A percentile compares a stretch with the other conserved stretches of the same genome.
Evolutionary conservation across 768 basidiomycete genomes (phyloP).

Genomic region (Hypholoma fasciculare): DNA sequence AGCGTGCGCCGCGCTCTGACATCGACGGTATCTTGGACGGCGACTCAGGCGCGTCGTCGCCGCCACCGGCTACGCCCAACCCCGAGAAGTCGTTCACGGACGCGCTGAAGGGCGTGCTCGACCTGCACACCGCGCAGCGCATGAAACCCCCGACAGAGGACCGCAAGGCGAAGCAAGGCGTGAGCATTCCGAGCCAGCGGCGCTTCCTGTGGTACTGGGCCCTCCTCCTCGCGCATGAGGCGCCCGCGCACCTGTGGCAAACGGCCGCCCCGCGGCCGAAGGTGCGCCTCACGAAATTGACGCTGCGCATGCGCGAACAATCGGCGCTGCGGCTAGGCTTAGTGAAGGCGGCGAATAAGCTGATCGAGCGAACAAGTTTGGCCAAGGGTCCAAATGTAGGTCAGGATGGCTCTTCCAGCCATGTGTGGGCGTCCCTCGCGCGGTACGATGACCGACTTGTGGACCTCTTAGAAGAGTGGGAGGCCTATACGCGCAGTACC

Average conservation of each 20-base stretch:
- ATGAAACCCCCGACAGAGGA: constrained; percentile 51
- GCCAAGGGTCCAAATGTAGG: constrained; percentile 18
- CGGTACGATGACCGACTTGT: constrained; percentile 77
- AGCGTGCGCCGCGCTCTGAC: constrained; percentile 6
- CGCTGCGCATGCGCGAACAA: constrained; percentile 59
- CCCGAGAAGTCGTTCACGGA: constrained; percentile 34
- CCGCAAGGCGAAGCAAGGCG: constrained; percentile 49
- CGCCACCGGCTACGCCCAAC: constrained; percentile 9
- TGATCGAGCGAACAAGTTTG: constrained; percentile 47
- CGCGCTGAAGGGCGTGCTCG: constrained; percentile 56
- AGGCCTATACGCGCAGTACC: constrained; percentile 49
- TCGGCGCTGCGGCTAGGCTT: constrained; percentile 50
- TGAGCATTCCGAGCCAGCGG: constrained; percentile 80
- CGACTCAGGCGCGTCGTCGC: constrained; percentile 10
- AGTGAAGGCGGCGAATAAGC: constrained; percentile 54
- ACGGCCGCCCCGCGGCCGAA: constrained; percentile 32
- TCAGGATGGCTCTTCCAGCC: constrained; percentile 28
- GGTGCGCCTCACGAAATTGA: constrained; percentile 58
- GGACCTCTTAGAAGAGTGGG: constrained; percentile 61
- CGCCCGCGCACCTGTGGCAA: constrained; percentile 50
- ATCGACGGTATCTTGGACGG: constrained; percentile 15
- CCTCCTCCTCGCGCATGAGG: constrained; percentile 55
- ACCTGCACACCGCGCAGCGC: constrained; percentile 67
- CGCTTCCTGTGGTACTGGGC: constrained; percentile 84
- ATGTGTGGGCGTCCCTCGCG: constrained; percentile 75